Conservation (phyloP, 2,329 filamentous ascomycete species). For the Daldinia sp. region DNA sequence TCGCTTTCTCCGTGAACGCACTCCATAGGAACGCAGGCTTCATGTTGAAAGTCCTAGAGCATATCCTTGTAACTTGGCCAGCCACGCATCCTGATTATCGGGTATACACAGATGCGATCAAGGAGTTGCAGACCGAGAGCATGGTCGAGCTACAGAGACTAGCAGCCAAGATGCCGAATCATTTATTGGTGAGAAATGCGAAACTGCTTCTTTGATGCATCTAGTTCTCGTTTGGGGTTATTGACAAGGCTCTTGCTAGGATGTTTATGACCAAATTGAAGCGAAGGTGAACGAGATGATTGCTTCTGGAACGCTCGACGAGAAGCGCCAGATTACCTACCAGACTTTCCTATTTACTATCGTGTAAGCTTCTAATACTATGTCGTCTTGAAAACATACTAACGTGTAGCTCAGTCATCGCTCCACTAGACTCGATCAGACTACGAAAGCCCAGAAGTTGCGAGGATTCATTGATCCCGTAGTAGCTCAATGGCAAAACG, state of each 20-base stretch:
- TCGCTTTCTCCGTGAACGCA: constrained; percentile 83
- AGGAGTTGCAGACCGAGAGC: constrained; percentile 84
- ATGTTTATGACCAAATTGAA: constrained; percentile 88
- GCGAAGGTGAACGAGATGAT: constrained; percentile 82
- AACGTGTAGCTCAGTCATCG: constrained; percentile 72
- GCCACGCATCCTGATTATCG: constrained; percentile 73
- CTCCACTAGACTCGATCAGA: constrained; percentile 75
- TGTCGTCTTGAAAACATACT: constrained; percentile 5
- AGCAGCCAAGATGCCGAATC: constrained; percentile 89
- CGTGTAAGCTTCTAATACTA: constrained; percentile 60
- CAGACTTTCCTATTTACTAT: constrained; percentile 94
- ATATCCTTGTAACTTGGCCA: constrained; percentile 87
- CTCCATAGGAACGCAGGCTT: constrained; percentile 80
- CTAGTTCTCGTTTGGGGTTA: background rate
- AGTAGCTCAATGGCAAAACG: constrained; percentile 79
- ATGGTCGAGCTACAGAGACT: constrained; percentile 89
- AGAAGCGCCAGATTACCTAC: constrained; percentile 85
- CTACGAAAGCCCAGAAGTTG: constrained; percentile 75
- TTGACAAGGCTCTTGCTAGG: constrained; percentile 55
- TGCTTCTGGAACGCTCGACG: constrained; percentile 75
- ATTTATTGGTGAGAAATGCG: constrained; percentile 70
- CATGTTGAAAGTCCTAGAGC: constrained; percentile 88
- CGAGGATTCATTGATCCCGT: constrained; percentile 83
- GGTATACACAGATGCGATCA: constrained; percentile 86
- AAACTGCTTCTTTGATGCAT: background rate